Conservation (phyloP, 2,329 filamentous ascomycete genomes). For the Ophiostoma montium region DNA sequence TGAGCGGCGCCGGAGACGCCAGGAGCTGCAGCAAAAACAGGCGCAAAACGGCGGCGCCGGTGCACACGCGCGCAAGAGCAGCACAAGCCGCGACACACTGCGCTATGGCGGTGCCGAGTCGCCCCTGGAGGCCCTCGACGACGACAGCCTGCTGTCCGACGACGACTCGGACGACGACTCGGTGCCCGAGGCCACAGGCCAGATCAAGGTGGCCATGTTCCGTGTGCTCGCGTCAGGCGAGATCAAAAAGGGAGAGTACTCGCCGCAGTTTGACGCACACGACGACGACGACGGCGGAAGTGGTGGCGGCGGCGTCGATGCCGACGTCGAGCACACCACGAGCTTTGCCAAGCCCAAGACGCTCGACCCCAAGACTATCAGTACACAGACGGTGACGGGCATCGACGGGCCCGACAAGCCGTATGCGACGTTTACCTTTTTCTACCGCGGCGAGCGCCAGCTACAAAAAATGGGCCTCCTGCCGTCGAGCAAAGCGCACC, state of each 20-base stretch:
- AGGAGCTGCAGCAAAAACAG: slow-evolving; percentile 23
- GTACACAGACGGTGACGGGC: slow-evolving; percentile 96
- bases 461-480: slow-evolving; percentile 92
- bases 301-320: slow-evolving; percentile 47
- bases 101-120: slow-evolving; percentile 66
- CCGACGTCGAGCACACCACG: slow-evolving; percentile 88
- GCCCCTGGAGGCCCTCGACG: slow-evolving; percentile 53
- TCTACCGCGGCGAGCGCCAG: slow-evolving; percentile 92
- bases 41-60: slow-evolving; percentile 16
- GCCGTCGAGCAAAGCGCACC: slow-evolving; percentile 50
- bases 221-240: slow-evolving; percentile 89
- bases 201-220: slow-evolving; percentile 97
- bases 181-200: slow-evolving; percentile 83
- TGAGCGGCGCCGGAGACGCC: slow-evolving; percentile 51
- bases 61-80: slow-evolving; percentile 14
- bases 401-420: slow-evolving; percentile 94
- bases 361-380: slow-evolving; percentile 91
- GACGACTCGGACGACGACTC: slow-evolving; percentile 68
- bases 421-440: slow-evolving; percentile 93
- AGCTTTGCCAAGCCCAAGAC: slow-evolving; percentile 96
- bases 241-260: slow-evolving; percentile 96
- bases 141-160: slow-evolving; percentile 51
- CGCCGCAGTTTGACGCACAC: slow-evolving; percentile 91
- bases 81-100: slow-evolving; percentile 38
- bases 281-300: slow-evolving; percentile 63